Percentiles rank a stretch among this genome's conserved stretches.
Evolutionary conservation across 1,139 yeast species (phyloP).

Genomic region (Blastobotrys elegans): DNA sequence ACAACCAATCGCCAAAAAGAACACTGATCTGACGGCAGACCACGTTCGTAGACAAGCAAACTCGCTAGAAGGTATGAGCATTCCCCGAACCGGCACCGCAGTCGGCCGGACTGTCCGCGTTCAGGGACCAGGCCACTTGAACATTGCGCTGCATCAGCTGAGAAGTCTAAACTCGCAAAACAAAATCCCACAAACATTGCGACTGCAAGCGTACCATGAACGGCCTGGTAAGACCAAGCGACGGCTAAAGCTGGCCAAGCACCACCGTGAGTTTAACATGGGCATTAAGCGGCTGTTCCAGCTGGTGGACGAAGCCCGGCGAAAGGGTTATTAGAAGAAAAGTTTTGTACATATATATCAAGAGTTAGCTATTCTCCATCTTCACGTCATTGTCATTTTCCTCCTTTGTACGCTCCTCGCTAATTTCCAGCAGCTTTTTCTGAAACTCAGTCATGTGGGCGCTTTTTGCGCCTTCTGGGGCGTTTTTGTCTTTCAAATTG

Average conservation of each 20-base stretch:
- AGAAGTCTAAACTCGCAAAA: conserved; percentile 29
- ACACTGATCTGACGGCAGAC: background rate
- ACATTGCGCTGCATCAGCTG: conserved; percentile 28
- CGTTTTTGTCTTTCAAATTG: conserved; percentile 1
- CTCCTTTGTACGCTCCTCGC: conserved; percentile 3
- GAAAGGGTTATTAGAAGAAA: conserved; percentile 31
- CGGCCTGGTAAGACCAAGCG: conserved; percentile 35
- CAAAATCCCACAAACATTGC: conserved; percentile 27
- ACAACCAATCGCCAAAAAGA: background rate
- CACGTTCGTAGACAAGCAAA: background rate
- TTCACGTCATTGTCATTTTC: conserved; percentile 4
- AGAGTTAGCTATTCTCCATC: background rate
- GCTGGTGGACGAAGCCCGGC: conserved; percentile 35
- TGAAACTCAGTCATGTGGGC: background rate
- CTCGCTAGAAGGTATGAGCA: background rate
- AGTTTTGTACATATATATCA: no score
- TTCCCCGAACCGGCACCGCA: conserved; percentile 33
- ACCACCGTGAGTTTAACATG: conserved; percentile 32
- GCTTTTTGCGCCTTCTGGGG: background rate
- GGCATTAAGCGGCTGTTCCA: conserved; percentile 35
- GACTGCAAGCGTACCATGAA: conserved; percentile 32
- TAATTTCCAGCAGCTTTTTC: conserved; percentile 3
- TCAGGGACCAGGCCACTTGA: conserved; percentile 23
- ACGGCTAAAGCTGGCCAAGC: conserved; percentile 31
- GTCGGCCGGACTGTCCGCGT: conserved; percentile 34